Percentiles rank a stretch among this genome's conserved stretches.
These are phyloP conservation scores for Fusarium sp. DNA, from an alignment of 2,329 filamentous ascomycete species.

Conservation along the genomic window DNA sequence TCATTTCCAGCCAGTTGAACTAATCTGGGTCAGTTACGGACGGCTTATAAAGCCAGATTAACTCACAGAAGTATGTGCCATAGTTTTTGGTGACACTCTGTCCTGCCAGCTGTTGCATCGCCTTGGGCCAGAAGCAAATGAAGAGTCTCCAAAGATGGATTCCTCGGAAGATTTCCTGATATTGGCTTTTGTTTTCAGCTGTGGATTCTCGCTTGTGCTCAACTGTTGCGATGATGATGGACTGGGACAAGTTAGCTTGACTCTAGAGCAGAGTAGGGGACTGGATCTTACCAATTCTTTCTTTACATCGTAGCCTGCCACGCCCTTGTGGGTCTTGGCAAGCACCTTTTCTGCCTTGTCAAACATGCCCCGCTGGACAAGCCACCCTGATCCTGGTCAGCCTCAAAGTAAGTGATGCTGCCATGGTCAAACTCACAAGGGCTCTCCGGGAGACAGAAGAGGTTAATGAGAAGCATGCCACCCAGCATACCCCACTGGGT, in stretches of 20 bases:
- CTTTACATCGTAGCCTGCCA: slow-evolving; percentile 6
- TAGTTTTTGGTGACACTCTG: slow-evolving; percentile 18
- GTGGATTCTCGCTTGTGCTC: background rate
- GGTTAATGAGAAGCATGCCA: slow-evolving; percentile 10
- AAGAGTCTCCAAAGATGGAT: slow-evolving; percentile 10
- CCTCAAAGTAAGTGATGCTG: background rate
- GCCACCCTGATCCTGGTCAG: background rate
- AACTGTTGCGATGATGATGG: background rate
- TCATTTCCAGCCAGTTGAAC: background rate
- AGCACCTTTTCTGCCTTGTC: slow-evolving; percentile 4
- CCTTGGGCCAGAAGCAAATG: slow-evolving; percentile 18
- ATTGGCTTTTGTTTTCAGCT: background rate
- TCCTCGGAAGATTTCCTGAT: slow-evolving; percentile 5
- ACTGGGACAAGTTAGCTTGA: background rate
- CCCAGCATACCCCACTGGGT: slow-evolving; percentile 16
- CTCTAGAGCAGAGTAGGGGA: background rate
- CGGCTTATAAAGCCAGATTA: background rate
- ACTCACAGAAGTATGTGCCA: slow-evolving; percentile 10
- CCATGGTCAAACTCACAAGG: slow-evolving; percentile 1
- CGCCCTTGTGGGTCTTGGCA: slow-evolving; percentile 1
- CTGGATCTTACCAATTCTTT: background rate
- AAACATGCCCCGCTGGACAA: slow-evolving; percentile 3
- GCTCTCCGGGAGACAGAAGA: slow-evolving; percentile 8
- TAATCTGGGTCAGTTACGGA: background rate
- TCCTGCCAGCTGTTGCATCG: slow-evolving; percentile 8